Base-by-base conservation (phyloP, 495 filamentous ascomycete genomes). In the Lophiotrema nucula region DNA sequence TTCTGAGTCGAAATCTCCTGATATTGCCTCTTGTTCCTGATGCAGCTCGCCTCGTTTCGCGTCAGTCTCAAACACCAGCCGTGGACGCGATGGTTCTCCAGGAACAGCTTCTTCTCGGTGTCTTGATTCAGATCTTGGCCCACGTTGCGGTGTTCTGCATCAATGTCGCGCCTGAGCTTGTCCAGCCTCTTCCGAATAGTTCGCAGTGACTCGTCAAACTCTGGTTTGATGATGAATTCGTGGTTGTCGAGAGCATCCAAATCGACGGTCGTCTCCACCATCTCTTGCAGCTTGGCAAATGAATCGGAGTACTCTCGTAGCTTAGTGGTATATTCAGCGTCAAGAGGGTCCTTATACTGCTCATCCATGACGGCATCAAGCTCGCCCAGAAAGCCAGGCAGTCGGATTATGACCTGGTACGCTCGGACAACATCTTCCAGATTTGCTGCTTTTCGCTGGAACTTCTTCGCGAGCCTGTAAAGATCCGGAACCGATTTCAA, bases 201-300 rank as follows among this genome's bases (percentile, higher is more conserved):
- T 21, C 88, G 84, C 13, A 99, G 77, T 47, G 86, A 80, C 25
- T 97, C 93, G 62, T 97, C 95, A 57, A 97, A 99, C 66, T 97
- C 95, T 1, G 93, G 90, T 73, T 97, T 99, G 77, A 99, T 97
- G 65, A 95, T 91, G 71, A 92, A 99, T 72, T 99, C 93, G 68
- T 99, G 93, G 67, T 93, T 92, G 57, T 97, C 92, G 37, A 97
- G 79, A 5, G 93, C 93, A 49, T 95, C 90, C 0, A 99, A 83
- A 65, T 99, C 93, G 47, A 99, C 92, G 0, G 93, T 97, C 1
- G 93, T 96, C 73, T 99, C 93, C 12, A 99, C 95, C 89, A 99
- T 95, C 67, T 99, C 93, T 62, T 93, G 89, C 27, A 99, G 76
- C 71, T 90, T 95, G 22, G 79, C 83, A 41, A 97, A 75, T 69